Conservation (phyloP, 2,329 filamentous ascomycete species). For the Xylaria sp. region DNA sequence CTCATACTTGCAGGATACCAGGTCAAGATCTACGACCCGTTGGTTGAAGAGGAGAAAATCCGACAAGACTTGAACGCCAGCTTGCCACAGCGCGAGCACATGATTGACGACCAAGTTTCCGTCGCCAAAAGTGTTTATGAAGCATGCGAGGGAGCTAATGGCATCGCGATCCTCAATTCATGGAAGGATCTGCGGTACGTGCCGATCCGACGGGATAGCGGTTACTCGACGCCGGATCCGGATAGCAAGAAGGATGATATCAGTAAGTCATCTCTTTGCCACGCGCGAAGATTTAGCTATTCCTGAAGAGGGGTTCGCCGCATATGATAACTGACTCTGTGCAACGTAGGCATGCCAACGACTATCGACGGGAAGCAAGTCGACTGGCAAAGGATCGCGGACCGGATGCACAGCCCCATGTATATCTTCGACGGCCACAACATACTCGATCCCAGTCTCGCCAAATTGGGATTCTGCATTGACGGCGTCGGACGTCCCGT, state of each 20-base stretch:
- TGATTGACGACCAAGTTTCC: not conserved
- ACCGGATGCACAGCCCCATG: not conserved
- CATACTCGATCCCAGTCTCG: not conserved
- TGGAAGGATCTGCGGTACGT: slow-evolving; percentile 3
- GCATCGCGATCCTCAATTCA: not conserved
- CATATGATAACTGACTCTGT: not conserved
- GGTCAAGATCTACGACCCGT: not conserved
- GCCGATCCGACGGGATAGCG: not conserved
- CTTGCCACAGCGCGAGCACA: not conserved
- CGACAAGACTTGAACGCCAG: not conserved
- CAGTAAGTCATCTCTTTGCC: not conserved
- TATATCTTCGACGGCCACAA: slow-evolving; percentile 1
- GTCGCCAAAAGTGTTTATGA: not conserved
- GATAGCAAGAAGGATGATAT: not conserved
- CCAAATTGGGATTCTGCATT: not conserved
- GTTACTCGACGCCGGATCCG: not conserved
- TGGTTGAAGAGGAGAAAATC: not conserved
- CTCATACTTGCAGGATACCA: not conserved
- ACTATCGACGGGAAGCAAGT: not conserved
- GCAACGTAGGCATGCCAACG: not conserved
- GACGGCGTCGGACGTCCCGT: not conserved
- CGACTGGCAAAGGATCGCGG: not conserved
- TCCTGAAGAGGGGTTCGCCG: not conserved
- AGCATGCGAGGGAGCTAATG: not conserved
- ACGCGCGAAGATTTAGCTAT: not conserved